Evolutionary conservation across 1,139 yeast species (phyloP).

Genomic region (Yamadazyma membranifaciens): DNA sequence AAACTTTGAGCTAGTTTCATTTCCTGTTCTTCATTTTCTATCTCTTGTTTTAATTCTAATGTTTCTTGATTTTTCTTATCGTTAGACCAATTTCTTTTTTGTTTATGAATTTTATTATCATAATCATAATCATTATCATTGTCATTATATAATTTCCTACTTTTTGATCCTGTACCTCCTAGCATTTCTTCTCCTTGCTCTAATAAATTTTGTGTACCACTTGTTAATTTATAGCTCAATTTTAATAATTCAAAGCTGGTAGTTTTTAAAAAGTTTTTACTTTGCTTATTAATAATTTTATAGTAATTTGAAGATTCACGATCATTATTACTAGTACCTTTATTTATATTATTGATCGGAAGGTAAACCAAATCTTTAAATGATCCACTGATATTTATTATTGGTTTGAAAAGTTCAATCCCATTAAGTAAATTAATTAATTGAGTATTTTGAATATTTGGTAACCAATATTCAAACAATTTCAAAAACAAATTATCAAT

Average conservation of each 20-base stretch:
- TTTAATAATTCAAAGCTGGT: slow-evolving; percentile 80
- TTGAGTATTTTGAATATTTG: slow-evolving; percentile 79
- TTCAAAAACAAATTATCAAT: slow-evolving; percentile 54
- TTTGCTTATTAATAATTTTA: slow-evolving; percentile 75
- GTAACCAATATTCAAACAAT: slow-evolving; percentile 76
- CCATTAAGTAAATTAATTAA: slow-evolving; percentile 80
- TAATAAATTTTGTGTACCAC: slow-evolving; percentile 81
- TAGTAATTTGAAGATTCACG: slow-evolving; percentile 46
- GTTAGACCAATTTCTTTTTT: neutral
- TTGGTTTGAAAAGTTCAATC: slow-evolving; percentile 73
- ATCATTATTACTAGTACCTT: slow-evolving; percentile 49
- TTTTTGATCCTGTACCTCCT: slow-evolving; percentile 64
- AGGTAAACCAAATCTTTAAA: slow-evolving; percentile 58
- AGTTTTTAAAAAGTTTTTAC: slow-evolving; percentile 70
- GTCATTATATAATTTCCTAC: slow-evolving; percentile 20
- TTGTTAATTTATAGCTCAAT: slow-evolving; percentile 81
- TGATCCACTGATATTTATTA: slow-evolving; percentile 78
- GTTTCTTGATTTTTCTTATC: neutral
- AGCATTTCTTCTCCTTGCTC: slow-evolving; percentile 77
- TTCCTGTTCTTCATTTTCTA: slow-evolving; percentile 8
- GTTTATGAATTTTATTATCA: neutral
- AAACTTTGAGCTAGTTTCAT: slow-evolving; percentile 12
- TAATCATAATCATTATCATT: neutral
- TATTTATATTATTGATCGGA: no score
- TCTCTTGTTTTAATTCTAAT: neutral